A percentile compares a stretch with the other conserved stretches of the same genome.
These are phyloP conservation scores for Cnidoscolus chayamansa DNA, from an alignment of 441 rosid genomes.

Conservation along the genomic window DNA sequence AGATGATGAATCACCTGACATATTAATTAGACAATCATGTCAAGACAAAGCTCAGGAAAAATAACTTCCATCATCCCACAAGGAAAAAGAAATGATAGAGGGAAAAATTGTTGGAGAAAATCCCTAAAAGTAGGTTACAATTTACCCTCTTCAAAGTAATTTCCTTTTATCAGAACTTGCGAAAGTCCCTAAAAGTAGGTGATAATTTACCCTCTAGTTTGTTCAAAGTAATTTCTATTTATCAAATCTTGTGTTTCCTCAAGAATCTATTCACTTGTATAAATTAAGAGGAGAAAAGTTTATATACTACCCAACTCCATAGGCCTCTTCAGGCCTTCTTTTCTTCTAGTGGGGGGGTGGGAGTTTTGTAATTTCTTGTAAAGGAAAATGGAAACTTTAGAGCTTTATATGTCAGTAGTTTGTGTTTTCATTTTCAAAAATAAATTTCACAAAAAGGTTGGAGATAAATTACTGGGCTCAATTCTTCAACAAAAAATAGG, in stretches of 20 bases:
- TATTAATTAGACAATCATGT: neutral
- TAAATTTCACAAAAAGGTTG: neutral
- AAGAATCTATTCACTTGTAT: neutral
- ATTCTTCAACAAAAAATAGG: neutral
- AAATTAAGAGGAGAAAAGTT: neutral
- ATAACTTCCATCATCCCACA: neutral
- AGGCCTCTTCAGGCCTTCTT: too few relatives aligned
- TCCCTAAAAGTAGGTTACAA: neutral
- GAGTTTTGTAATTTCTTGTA: too few relatives aligned
- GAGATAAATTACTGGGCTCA: neutral
- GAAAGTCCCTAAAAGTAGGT: neutral
- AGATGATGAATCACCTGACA: constrained; percentile 47
- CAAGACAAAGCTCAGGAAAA: constrained; percentile 3
- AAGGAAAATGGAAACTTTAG: neutral
- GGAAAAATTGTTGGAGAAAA: neutral
- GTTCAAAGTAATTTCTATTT: neutral
- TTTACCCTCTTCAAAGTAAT: neutral
- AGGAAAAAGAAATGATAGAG: neutral
- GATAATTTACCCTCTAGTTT: neutral
- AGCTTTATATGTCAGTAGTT: constrained; percentile 2
- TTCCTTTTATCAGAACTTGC: too few relatives aligned
- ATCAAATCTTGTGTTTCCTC: neutral
- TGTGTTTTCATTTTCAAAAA: neutral
- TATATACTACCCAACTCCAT: neutral
- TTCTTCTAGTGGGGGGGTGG: too few relatives aligned